Evolutionary conservation across 164 flowering plant species (phyloP), one percentile per base, ranked within the genome.

Genomic region (Nelumbo lutea): DNA sequence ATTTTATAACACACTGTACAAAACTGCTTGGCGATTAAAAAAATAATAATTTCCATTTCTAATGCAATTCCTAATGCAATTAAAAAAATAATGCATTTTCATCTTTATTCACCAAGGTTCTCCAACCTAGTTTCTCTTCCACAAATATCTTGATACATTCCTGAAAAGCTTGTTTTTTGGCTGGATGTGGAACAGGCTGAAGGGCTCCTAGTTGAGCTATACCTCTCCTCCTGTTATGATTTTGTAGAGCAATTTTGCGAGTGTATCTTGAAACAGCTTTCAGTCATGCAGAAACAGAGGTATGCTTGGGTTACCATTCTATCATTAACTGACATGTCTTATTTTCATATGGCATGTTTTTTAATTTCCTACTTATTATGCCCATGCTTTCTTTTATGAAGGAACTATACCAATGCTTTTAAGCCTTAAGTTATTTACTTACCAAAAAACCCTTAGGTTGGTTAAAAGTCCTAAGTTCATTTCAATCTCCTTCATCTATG

Each of bases 101-200:
- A 52, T 1, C 14, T 52, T 52, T 52, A 3, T 13, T 52, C 14
- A 7, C 7, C 27, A 27, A 27, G 48, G 7, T 46, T 46, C 48
- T 46, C 48, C 48, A 4, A 4, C 48, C 7, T 46, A 46, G 14
- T 11, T 51, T 51, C 2, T 7, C 2, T 10, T 51, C 55, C 13
- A 7, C 55, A 6, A 51, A 51, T 47, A 14, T 70, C 62, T 55
- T 53, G 40, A 51, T 46, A 53, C 42, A 11, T n/a, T 46, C 58
- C 51, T 66, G 66, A 52, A 43, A 58, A 47, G 14, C 1, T 5
- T 46, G 27, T 14, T 56, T 9, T 44, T 40, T 62, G 56, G 47
- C 62, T 68, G 5, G 27, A 42, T 68, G 41, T 72, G 62, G 62
- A 69, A 72, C 86, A 89, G 94, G 89, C 86, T 15, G 91, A 82